Percentiles rank a stretch among this genome's conserved stretches.
These are phyloP conservation scores for Diddensiella santjacobensis DNA, from an alignment of 805 yeast genomes.

Conservation along the genomic window DNA sequence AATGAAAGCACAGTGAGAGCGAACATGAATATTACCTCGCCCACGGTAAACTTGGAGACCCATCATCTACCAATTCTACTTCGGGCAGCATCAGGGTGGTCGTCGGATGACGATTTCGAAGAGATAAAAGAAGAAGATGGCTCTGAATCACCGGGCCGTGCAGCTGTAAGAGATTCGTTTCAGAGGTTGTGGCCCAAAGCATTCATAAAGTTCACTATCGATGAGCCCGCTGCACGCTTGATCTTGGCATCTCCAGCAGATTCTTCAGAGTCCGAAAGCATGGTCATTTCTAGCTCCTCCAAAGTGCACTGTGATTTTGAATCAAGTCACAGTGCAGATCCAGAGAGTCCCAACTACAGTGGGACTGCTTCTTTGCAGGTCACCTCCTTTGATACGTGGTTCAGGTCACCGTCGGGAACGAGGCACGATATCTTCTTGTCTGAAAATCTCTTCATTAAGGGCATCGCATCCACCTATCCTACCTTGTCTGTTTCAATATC, in stretches of 20 bases:
- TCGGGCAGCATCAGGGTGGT: constrained; percentile 14
- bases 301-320: constrained; percentile 31
- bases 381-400: constrained; percentile 28
- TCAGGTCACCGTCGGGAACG: constrained; percentile 27
- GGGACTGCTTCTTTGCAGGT: constrained; percentile 26
- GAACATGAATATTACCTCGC: constrained; percentile 33
- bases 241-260: constrained; percentile 21
- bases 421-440: constrained; percentile 28
- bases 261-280: constrained; percentile 22
- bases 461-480: constrained; percentile 30
- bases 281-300: constrained; percentile 34
- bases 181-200: constrained; percentile 27
- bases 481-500: constrained; percentile 25
- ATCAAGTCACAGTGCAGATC: constrained; percentile 27
- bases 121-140: background rate
- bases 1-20: constrained; percentile 30
- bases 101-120: constrained; percentile 6
- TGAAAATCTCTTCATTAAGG: constrained; percentile 23
- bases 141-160: background rate
- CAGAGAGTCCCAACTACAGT: constrained; percentile 23
- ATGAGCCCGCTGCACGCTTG: constrained; percentile 34
- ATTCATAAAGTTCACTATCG: constrained; percentile 28
- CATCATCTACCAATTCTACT: constrained; percentile 34
- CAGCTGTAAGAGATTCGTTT: constrained; percentile 5
- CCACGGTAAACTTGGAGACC: constrained; percentile 37